Evolutionary conservation across 768 basidiomycete species (phyloP).

Genomic region (Hemileccinum rubropunctum): DNA sequence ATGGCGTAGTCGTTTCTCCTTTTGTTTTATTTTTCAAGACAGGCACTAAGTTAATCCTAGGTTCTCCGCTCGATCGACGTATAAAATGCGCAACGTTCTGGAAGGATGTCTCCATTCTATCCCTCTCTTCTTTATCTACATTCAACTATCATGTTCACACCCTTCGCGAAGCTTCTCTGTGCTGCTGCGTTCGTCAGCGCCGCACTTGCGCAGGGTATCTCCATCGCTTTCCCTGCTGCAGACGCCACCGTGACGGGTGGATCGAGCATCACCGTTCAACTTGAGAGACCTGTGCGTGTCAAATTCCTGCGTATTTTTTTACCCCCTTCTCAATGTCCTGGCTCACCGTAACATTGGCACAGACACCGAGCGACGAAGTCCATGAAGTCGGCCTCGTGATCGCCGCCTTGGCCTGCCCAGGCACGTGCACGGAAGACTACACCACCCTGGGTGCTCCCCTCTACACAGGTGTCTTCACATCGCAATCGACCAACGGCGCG

Average conservation of each 20-base stretch:
- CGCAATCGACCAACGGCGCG: neutral
- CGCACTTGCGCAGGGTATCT: conserved; percentile 38
- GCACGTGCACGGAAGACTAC: neutral
- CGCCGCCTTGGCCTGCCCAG: neutral
- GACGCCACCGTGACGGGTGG: conserved; percentile 35
- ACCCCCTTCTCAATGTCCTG: neutral
- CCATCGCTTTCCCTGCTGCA: conserved; percentile 35
- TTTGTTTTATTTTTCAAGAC: too few relatives aligned
- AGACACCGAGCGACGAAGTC: neutral
- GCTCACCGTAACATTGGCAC: neutral
- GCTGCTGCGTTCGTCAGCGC: conserved; percentile 5
- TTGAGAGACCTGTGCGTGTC: conserved; percentile 41
- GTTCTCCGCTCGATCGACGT: neutral
- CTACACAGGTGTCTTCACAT: neutral
- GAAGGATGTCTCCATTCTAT: neutral
- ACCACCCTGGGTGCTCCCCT: neutral
- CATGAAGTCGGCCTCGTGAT: conserved; percentile 11
- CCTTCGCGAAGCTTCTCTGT: conserved; percentile 9
- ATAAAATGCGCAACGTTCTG: neutral
- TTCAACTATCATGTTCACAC: conserved; percentile 8
- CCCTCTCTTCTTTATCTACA: too few relatives aligned
- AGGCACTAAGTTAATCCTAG: too few relatives aligned
- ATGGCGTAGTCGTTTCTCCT: too few relatives aligned
- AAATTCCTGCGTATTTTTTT: neutral
- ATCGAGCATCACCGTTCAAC: conserved; percentile 32